These are phyloP conservation scores for Mycena latifolia DNA, from an alignment of 768 basidiomycete species.

Conservation along the genomic window DNA sequence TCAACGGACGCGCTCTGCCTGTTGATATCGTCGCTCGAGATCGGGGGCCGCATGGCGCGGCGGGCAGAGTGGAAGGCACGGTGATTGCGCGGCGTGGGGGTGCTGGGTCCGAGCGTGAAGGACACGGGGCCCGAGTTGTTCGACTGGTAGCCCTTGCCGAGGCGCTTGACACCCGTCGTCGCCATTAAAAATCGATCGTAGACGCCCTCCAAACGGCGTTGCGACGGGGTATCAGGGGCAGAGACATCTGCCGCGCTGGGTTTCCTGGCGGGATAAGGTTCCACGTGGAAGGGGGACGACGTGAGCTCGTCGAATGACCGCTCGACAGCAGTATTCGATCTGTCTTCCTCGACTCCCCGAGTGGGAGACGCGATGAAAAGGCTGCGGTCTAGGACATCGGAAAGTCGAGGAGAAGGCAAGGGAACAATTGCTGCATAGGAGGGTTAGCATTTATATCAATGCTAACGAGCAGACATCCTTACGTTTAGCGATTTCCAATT, in stretches of 20 bases:
- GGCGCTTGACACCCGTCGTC: conserved; percentile 81
- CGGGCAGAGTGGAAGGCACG: conserved; percentile 62
- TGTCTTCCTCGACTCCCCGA: conserved; percentile 51
- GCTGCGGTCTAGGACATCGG: conserved; percentile 75
- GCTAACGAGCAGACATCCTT: conserved; percentile 39
- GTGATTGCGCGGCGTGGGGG: conserved; percentile 50
- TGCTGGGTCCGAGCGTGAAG: conserved; percentile 44
- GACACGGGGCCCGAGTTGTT: conserved; percentile 63
- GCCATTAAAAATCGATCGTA: conserved; percentile 90
- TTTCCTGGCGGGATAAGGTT: conserved; percentile 70
- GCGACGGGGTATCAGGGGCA: conserved; percentile 67
- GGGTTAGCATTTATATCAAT: neutral
- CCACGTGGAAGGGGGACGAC: conserved; percentile 72
- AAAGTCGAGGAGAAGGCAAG: conserved; percentile 67
- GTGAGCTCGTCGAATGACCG: conserved; percentile 66
- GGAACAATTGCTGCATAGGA: conserved; percentile 50
- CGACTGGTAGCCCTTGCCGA: conserved; percentile 87
- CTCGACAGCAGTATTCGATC: conserved; percentile 42
- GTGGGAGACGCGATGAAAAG: conserved; percentile 73
- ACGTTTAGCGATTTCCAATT: conserved; percentile 76
- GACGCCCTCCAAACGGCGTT: conserved; percentile 75
- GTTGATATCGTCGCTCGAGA: conserved; percentile 67
- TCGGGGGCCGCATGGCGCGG: conserved; percentile 76
- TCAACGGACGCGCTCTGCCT: conserved; percentile 65
- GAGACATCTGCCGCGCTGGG: conserved; percentile 48